Evolutionary conservation across 2,329 filamentous ascomycete genomes (phyloP).

Genomic region (Calonectria henricotiae): DNA sequence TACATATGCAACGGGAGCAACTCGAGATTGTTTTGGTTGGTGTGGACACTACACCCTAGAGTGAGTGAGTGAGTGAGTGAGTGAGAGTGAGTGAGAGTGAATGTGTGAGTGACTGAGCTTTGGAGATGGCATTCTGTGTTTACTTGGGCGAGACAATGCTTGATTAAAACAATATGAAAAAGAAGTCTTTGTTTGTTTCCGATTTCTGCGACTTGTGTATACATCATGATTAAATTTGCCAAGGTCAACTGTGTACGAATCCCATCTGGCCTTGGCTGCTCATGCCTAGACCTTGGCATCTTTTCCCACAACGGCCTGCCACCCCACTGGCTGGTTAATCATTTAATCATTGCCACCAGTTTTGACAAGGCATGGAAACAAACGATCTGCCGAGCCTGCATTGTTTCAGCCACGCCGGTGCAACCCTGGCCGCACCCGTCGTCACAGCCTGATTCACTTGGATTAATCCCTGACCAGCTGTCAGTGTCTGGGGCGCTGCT

Average conservation of each 20-base stretch:
- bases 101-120: neutral
- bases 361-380: neutral
- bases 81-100: neutral
- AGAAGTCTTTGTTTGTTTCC: too few relatives aligned
- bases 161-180: too few relatives aligned
- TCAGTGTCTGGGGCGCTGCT: neutral
- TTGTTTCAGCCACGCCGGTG: conserved; percentile 11
- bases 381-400: neutral
- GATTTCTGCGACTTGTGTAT: too few relatives aligned
- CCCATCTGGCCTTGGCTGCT: too few relatives aligned
- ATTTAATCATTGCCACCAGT: too few relatives aligned
- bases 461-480: neutral
- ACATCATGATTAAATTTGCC: too few relatives aligned
- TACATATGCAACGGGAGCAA: conserved; percentile 7
- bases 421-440: neutral
- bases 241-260: too few relatives aligned
- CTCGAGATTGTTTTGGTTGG: neutral
- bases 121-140: too few relatives aligned
- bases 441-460: neutral
- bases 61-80: neutral
- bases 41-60: neutral
- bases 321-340: neutral
- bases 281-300: neutral
- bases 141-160: too few relatives aligned
- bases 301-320: neutral